phyloP scores from a whole-genome alignment of 345 rosid genomes.

The Turritis glabra region DNA sequence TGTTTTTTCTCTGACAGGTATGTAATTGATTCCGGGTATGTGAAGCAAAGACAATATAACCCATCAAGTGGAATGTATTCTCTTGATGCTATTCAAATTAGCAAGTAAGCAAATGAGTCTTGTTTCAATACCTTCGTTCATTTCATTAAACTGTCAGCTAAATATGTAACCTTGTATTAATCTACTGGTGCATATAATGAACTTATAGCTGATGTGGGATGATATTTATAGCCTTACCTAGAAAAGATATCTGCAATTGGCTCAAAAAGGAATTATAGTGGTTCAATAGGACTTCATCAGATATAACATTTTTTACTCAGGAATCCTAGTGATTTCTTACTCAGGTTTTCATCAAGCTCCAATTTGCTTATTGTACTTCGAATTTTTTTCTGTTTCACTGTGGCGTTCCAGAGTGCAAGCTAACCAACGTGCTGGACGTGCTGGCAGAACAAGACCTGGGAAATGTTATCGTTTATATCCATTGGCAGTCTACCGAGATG shows the following conservation, averaged over 20 bases:
- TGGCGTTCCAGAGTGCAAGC: conserved; percentile 83
- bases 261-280: not conserved
- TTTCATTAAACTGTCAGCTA: not conserved
- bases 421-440: conserved; percentile 97
- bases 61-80: conserved; percentile 96
- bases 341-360: conserved; percentile 1
- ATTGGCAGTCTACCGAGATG: conserved; percentile 66
- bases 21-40: conserved; percentile 91
- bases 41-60: conserved; percentile 94
- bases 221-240: conserved; percentile 22
- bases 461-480: conserved; percentile 95
- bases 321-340: not conserved
- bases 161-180: not conserved
- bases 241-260: not conserved
- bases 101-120: conserved; percentile 73
- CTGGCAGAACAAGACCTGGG: conserved; percentile 97
- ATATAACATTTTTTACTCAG: conserved; percentile 11
- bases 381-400: conserved; percentile 6
- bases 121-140: conserved; percentile 19
- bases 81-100: conserved; percentile 90
- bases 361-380: conserved; percentile 15
- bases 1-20: conserved; percentile 59
- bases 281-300: conserved; percentile 18
- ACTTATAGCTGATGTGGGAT: not conserved
- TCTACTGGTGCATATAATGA: not conserved